Conservation (phyloP, 2,329 filamentous ascomycete species). For the Chrysoporthe deuterocubensis region DNA sequence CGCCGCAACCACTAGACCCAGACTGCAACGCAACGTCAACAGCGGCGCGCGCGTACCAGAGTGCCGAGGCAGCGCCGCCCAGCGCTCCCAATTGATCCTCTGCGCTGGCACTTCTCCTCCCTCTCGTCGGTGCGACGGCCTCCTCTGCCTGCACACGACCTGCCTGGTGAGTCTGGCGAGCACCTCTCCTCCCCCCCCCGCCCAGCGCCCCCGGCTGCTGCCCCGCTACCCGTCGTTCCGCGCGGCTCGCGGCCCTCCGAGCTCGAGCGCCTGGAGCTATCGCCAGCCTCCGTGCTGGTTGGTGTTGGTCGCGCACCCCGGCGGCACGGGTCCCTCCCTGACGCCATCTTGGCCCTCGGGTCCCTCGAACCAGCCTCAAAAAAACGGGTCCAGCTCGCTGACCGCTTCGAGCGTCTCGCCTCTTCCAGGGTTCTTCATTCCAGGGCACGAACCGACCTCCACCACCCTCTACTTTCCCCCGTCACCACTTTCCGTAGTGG, state of each 20-base stretch:
- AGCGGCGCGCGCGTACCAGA: constrained; percentile 19
- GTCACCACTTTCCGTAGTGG: constrained; percentile 46
- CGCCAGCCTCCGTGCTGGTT: constrained; percentile 7
- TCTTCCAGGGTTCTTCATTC: not conserved
- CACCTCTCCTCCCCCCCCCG: constrained; percentile 1
- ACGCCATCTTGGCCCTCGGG: constrained; percentile 6
- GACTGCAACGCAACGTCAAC: constrained; percentile 19
- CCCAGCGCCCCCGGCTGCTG: not conserved
- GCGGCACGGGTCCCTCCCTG: constrained; percentile 7
- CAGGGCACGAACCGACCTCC: constrained; percentile 8
- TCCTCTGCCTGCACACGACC: constrained; percentile 23
- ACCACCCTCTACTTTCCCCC: constrained; percentile 62
- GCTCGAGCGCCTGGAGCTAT: not conserved
- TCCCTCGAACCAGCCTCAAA: constrained; percentile 19
- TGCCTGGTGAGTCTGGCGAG: constrained; percentile 20
- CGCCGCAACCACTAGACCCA: constrained; percentile 6
- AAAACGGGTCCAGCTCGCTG: constrained; percentile 16
- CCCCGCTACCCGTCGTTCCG: not conserved
- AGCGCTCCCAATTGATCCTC: constrained; percentile 23
- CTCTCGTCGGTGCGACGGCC: constrained; percentile 16
- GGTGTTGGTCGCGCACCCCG: constrained; percentile 2
- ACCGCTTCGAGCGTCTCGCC: constrained; percentile 22
- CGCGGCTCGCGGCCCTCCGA: not conserved
- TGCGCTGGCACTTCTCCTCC: constrained; percentile 10
- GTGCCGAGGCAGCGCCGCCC: constrained; percentile 7